Base-by-base conservation (phyloP, 1,139 yeast species). In the Magnusiomyces suaveolens region DNA sequence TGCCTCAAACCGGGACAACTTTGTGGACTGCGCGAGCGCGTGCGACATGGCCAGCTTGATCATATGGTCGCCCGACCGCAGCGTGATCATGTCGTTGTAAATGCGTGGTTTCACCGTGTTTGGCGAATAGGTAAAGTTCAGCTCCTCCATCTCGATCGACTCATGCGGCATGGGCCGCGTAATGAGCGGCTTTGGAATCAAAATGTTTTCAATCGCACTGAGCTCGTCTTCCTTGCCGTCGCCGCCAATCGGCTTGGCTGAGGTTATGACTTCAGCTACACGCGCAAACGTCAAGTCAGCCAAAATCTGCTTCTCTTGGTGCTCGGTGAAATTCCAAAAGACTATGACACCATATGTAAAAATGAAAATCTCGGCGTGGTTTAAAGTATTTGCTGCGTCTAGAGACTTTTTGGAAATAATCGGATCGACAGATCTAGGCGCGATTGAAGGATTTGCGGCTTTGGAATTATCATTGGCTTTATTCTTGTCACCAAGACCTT, bases 291-390 rank as follows among this genome's bases (percentile, higher is more conserved):
- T 95, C 61, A 90, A 72, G 64, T 90, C 97, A 52, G 79, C 80
- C 57, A 92, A 72, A 63, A 90, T 87, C 54, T 90, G 82, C 61
- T 81, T 80, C 66, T 90, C 97, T 69, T 92, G 97, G 54, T 82
- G 78, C 55, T 80, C 77, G 1, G 90, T 80, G 65, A 87, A 90
- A 0, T 97, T 97, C 98, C 98, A 90, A 75, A 90, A 73, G 1
- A 90, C 95, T 23, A 88, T 82, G 20, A 90, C 97, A 26, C 98
- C 98, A 68, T 89, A 90, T 63, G 89, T 96, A 72, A 92, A 90
- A 21, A 90, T 75, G 65, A 89, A 92, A 6, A 88, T 74, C 66
- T 89, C 97, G 32, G 84, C 36, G 36, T n/a, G n/a, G n/a, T n/a
- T n/a, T n/a, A n/a, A n/a, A n/a, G n/a, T n/a, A n/a, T n/a, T n/a